A percentile compares a stretch with the other conserved stretches of the same genome.
phyloP scores from a whole-genome alignment of 2,329 filamentous ascomycete species.

The Hortaea sp. region DNA sequence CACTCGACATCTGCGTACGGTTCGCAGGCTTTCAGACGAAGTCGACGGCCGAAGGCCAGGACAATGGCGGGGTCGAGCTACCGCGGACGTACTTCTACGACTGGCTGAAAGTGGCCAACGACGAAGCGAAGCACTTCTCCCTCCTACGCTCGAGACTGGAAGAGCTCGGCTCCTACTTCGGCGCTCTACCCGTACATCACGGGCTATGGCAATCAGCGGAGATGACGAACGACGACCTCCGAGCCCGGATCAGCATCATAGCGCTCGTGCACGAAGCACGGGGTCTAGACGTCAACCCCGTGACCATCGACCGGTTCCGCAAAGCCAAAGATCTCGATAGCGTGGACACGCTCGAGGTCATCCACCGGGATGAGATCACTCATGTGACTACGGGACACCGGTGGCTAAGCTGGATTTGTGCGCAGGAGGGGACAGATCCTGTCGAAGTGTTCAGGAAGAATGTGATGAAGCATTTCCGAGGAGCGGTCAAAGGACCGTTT shows the following conservation, averaged over 20 bases:
- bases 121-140: constrained; percentile 9
- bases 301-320: constrained; percentile 7
- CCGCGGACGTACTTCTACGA: constrained; percentile 9
- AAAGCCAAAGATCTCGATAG: constrained; percentile 7
- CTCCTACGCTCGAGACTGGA: constrained; percentile 6
- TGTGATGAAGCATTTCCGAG: constrained; percentile 6
- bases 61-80: neutral
- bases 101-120: constrained; percentile 10
- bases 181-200: constrained; percentile 8
- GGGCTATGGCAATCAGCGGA: constrained; percentile 8
- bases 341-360: constrained; percentile 7
- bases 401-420: constrained; percentile 9
- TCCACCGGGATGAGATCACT: constrained; percentile 8
- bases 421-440: constrained; percentile 7
- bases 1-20: constrained; percentile 8
- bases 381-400: constrained; percentile 9
- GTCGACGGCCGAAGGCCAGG: neutral
- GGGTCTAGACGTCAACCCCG: constrained; percentile 7
- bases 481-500: constrained; percentile 8
- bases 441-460: constrained; percentile 6
- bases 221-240: constrained; percentile 6
- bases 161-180: constrained; percentile 6
- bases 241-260: constrained; percentile 9
- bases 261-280: constrained; percentile 9
- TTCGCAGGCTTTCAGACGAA: constrained; percentile 5